Percentiles rank a stretch among this genome's conserved stretches.
These are phyloP conservation scores for Phaseolus coccineus DNA, from an alignment of 331 rosid genomes.

Conservation along the genomic window DNA sequence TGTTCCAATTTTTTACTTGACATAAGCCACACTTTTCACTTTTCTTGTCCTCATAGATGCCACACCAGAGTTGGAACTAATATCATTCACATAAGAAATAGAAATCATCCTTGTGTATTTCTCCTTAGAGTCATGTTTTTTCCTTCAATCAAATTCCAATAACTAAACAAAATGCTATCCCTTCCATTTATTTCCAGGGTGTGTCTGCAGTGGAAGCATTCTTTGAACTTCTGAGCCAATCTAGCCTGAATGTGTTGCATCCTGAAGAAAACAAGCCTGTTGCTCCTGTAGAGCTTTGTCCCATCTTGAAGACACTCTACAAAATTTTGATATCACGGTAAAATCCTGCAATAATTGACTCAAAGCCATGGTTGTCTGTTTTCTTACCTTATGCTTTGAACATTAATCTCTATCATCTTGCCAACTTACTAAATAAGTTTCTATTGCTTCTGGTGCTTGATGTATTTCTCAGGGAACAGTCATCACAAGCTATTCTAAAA, in stretches of 20 bases:
- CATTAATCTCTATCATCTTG: conserved; percentile 35
- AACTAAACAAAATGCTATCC: conserved; percentile 9
- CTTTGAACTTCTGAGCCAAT: conserved; percentile 85
- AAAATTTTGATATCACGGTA: conserved; percentile 84
- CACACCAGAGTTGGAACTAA: background rate
- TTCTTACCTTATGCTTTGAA: conserved; percentile 2
- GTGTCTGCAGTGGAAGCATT: conserved; percentile 90
- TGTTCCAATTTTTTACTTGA: background rate
- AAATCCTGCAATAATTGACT: conserved; percentile 4
- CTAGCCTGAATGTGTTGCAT: conserved; percentile 84
- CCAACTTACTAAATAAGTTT: conserved; percentile 1
- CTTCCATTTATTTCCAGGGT: conserved; percentile 59
- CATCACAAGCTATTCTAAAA: conserved; percentile 81
- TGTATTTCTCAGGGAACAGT: conserved; percentile 70
- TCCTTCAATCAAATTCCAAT: conserved; percentile 22
- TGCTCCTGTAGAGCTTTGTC: conserved; percentile 95
- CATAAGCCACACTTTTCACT: conserved; percentile 12
- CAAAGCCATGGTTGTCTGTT: background rate
- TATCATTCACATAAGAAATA: background rate
- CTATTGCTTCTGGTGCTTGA: conserved; percentile 16
- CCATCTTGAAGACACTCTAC: conserved; percentile 87
- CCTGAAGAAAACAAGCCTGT: conserved; percentile 90
- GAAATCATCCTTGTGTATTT: background rate
- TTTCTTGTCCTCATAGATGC: conserved; percentile 6
- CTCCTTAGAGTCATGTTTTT: conserved; percentile 2